Base-by-base conservation (phyloP, 1,139 yeast genomes). In the Eremothecium coryli region DNA sequence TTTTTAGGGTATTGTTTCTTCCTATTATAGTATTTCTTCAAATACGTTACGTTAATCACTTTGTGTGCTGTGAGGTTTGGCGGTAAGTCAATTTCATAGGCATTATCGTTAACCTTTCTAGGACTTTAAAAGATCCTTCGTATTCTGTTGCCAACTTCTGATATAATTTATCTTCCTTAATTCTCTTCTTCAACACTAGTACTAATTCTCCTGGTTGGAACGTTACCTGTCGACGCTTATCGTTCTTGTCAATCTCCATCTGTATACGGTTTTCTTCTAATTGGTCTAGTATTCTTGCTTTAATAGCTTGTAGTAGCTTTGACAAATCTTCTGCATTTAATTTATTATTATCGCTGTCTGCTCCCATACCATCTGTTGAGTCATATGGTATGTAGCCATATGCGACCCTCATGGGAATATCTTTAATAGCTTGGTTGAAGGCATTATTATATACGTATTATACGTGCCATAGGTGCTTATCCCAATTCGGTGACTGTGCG, bases 401-500 rank as follows among this genome's bases (percentile, higher is more conserved):
- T 15, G 39, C 40, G 9, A 29, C 33, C 32, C 36, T 37, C 22
- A 37, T 38, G 3, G 47, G 47, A 6, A 26, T 26, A 14, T 16
- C 29, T 14, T 26, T 5, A 40, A 27, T 14, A 10, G 16, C 17
- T 9, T 29, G 7, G 5, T 33, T 23, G 4, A 32, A 31, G 7
- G 43, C 37, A 13, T 31, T 15, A 24, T 46, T 44, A 32, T 43
- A 45, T 7, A 32, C 39, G 26, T 36, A 43, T 28, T 48, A 40
- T 2, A 45, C 34, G 2, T 29, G 34, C 2, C 49, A 45, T 18
- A 47, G 27, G 16, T 34, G 40, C 4, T 13, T 6, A 20, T 27
- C 41, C 55, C 49, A 45, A 4, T 24, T 18, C 11, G 32, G 14
- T 9, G 29, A 26, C 9, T 16, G 20, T 21, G 32, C n/a, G 23